These are phyloP conservation scores for Cercospora janseana DNA, from an alignment of 2,329 filamentous ascomycete genomes.

Conservation along the genomic window DNA sequence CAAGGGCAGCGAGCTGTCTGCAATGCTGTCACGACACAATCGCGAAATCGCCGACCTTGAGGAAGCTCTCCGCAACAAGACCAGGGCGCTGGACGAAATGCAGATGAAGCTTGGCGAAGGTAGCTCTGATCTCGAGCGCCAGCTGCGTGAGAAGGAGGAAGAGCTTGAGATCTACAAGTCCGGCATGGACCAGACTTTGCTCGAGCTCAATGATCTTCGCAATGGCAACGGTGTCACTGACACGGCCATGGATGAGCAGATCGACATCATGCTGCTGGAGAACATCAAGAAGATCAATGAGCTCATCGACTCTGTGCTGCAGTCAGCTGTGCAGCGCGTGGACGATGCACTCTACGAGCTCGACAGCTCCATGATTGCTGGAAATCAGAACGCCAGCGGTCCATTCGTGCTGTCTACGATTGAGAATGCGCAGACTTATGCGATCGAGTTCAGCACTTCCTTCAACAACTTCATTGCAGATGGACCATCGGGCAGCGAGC, in stretches of 20 bases:
- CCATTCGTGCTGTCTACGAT: constrained; percentile 94
- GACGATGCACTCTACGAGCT: constrained; percentile 97
- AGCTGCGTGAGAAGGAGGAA: constrained; percentile 90
- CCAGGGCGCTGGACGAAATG: constrained; percentile 78
- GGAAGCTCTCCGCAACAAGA: constrained; percentile 84
- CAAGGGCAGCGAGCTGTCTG: constrained; percentile 92
- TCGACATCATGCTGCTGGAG: constrained; percentile 82
- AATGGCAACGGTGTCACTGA: constrained; percentile 63
- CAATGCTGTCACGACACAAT: constrained; percentile 93
- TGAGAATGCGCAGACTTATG: constrained; percentile 89
- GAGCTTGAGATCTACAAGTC: constrained; percentile 98
- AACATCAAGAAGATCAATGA: constrained; percentile 93
- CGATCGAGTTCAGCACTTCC: constrained; percentile 94
- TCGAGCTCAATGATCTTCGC: constrained; percentile 88
- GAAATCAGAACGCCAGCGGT: constrained; percentile 95
- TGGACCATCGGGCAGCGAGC: constrained; percentile 76
- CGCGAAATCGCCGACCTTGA: constrained; percentile 96
- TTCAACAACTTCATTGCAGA: constrained; percentile 99
- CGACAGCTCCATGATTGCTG: constrained; percentile 96
- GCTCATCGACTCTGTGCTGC: constrained; percentile 93
- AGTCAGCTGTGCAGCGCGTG: constrained; percentile 87
- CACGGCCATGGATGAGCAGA: constrained; percentile 79
- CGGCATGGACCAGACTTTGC: constrained; percentile 91
- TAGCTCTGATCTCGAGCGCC: constrained; percentile 78
- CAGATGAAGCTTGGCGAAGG: constrained; percentile 75